Evolutionary conservation across 257 asterid genomes (phyloP).

Genomic region (Przewalskia tangutica): DNA sequence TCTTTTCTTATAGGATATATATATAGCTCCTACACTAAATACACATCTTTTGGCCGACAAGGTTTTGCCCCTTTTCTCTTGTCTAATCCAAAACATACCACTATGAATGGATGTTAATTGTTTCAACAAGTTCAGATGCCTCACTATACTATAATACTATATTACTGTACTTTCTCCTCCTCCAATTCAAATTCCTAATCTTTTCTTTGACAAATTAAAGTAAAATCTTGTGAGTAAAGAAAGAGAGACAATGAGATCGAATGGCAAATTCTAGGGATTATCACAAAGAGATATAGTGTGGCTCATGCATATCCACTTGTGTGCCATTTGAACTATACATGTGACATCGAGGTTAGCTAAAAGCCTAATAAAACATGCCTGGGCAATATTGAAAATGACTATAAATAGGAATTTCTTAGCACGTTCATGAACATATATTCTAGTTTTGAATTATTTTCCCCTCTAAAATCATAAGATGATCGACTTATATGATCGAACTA

Average conservation of each 20-base stretch:
- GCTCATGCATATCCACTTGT: neutral
- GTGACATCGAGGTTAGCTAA: neutral
- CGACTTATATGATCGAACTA: neutral
- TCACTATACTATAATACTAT: neutral
- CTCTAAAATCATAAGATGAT: neutral
- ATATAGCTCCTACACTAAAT: neutral
- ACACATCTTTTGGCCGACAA: slow-evolving; percentile 41
- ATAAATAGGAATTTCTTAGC: neutral
- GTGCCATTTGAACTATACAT: neutral
- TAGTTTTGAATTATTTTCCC: neutral
- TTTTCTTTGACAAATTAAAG: neutral
- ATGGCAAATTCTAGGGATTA: neutral
- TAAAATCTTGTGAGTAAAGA: neutral
- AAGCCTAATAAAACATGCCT: neutral
- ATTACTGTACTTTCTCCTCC: neutral
- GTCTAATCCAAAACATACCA: slow-evolving; percentile 30
- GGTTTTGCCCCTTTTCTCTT: slow-evolving; percentile 14
- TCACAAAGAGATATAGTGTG: neutral
- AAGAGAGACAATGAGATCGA: neutral
- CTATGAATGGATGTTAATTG: slow-evolving; percentile 32
- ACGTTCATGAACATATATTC: neutral
- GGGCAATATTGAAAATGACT: neutral
- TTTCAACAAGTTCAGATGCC: slow-evolving; percentile 17
- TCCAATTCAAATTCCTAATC: neutral
- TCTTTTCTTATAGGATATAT: slow-evolving; percentile 2